Evolutionary conservation across 106 monocot species (phyloP), one percentile per base, ranked within the genome.

Genomic region (Platanthera zijinensis): DNA sequence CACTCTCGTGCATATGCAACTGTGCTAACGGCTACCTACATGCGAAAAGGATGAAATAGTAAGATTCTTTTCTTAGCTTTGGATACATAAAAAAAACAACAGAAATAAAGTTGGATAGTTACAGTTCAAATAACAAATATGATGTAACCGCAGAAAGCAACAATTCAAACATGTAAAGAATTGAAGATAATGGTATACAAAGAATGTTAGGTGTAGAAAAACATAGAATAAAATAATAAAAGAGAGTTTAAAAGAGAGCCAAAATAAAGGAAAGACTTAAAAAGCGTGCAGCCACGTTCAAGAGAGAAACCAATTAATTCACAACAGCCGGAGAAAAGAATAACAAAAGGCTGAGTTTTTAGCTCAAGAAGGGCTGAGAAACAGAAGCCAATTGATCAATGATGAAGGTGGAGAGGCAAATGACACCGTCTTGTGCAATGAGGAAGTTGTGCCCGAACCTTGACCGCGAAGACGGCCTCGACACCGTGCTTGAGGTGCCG

Each of bases 381-480:
- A 32, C 32, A 10, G 30, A 66, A 64, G 0, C 30, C 12, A 32
- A 52, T 52, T 52, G 52, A 53, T 53, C 39, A 53, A 5, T 66
- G 66, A 66, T 66, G 66, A 66, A 66, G 66, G 28, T 32, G 32
- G 66, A 66, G 30, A 32, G 10, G 3, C 66, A 32, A 25, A 66
- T 10, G 10, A 30, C 32, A 32, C 30, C 66, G 13, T 11, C 66
- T 66, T 72, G 12, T 5, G 50, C 61, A 10, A 92, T 92, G 91
- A 92, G 86, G 80, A 92, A 89, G 84, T 80, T 89, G 32, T 92
- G 91, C 78, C 88, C 91, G 3, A 92, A 92, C 72, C 52, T 83
- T 10, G 91, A 92, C 47, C 82, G 84, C 14, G 86, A 84, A 45
- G 91, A 86, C 63, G 91, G 80, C 1, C 80, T 84, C 12, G 90